Conservation (phyloP, 169 alveolate species). For the Babesia bigemina region DNA sequence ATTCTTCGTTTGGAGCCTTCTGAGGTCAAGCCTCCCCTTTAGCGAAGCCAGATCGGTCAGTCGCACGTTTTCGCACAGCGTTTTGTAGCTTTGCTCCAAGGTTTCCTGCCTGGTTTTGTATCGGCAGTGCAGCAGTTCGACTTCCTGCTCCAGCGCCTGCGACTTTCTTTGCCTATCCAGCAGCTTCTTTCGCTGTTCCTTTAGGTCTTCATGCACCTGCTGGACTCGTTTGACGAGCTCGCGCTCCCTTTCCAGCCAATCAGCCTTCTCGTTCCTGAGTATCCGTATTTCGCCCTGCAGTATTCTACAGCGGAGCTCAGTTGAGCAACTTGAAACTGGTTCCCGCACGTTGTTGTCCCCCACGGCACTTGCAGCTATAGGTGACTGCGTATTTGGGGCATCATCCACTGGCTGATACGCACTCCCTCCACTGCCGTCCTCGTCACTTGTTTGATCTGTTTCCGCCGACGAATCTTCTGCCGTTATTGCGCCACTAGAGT, state of each 20-base stretch:
- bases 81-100: constrained; percentile 37
- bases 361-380: background rate
- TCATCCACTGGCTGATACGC: background rate
- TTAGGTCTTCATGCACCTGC: constrained; percentile 15
- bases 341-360: background rate
- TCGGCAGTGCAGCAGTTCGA: constrained; percentile 13
- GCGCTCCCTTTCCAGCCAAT: constrained; percentile 34
- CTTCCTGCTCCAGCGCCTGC: constrained; percentile 25
- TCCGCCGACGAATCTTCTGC: too few species aligned
- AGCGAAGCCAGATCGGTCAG: constrained; percentile 39
- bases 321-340: background rate
- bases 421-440: background rate
- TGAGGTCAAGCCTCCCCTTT: constrained; percentile 30
- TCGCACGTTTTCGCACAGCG: constrained; percentile 50
- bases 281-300: constrained; percentile 34
- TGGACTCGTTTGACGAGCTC: constrained; percentile 26
- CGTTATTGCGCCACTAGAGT: too few species aligned
- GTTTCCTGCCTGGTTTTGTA: constrained; percentile 40
- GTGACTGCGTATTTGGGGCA: background rate
- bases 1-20: constrained; percentile 35
- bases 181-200: constrained; percentile 17
- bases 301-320: constrained; percentile 26
- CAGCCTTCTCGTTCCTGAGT: constrained; percentile 14
- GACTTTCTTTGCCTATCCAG: constrained; percentile 33
- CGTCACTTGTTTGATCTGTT: too few species aligned